phyloP scores from a whole-genome alignment of 805 yeast genomes.

The Cyberlindnera maclurae region DNA sequence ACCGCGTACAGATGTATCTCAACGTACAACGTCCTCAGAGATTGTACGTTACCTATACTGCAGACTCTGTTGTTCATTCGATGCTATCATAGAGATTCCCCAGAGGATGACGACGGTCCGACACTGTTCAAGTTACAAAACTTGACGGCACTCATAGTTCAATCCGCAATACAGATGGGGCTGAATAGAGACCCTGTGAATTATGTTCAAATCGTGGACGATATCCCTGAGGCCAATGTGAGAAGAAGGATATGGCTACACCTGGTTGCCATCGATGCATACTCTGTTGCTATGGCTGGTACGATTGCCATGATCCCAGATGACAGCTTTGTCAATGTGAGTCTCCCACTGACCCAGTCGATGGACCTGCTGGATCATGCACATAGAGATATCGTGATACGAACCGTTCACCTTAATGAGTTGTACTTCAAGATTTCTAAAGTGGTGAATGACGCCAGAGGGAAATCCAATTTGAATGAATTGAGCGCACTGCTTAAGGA shows the following conservation, averaged over 20 bases:
- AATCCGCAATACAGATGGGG: conserved; percentile 39
- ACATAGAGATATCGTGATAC: conserved; percentile 8
- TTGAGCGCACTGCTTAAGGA: conserved; percentile 5
- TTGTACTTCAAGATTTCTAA: conserved; percentile 6
- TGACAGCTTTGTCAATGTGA: conserved; percentile 7
- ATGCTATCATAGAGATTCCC: conserved; percentile 34
- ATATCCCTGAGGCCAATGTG: conserved; percentile 8
- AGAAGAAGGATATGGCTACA: conserved; percentile 18
- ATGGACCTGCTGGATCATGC: conserved; percentile 10
- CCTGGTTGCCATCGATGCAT: conserved; percentile 10
- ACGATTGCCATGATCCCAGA: conserved; percentile 10
- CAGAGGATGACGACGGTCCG: conserved; percentile 40
- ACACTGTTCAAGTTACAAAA: conserved; percentile 32
- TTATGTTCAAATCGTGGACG: conserved; percentile 10
- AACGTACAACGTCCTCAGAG: conserved; percentile 31
- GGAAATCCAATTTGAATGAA: conserved; percentile 6
- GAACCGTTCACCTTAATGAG: conserved; percentile 2
- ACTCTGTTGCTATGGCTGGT: conserved; percentile 10
- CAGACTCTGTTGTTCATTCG: conserved; percentile 36
- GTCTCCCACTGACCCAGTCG: conserved; percentile 8
- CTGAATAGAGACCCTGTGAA: conserved; percentile 39
- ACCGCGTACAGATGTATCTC: conserved; percentile 35
- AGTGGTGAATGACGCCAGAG: conserved; percentile 9
- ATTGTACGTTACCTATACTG: conserved; percentile 31
- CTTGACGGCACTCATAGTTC: conserved; percentile 30